Base-by-base conservation (phyloP, 345 rosid genomes). In the Acer yangbiense region DNA sequence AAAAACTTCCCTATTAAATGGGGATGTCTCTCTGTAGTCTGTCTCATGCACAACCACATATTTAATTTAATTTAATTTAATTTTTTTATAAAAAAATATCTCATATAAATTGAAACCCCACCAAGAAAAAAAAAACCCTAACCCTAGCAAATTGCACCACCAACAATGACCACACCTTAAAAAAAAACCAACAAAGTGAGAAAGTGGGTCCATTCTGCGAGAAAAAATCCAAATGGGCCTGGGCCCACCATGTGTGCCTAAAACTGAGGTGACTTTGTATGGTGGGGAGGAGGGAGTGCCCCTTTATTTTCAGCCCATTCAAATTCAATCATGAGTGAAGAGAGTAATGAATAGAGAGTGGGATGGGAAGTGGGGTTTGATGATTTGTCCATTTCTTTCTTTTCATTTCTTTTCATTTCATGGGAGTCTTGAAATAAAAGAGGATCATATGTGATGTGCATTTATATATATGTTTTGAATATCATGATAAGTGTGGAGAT, bases 191-290 rank as follows among this genome's bases (percentile, higher is more conserved):
- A 48, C 48, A 18, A 54, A 75, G 17, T n/a, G 27, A 35, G 39
- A 35, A 50, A 50, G n/a, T 20, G 78, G 72, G 72, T 20, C 77
- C 71, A 32, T 12, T 20, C 18, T 21, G 10, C 10, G 7, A 60
- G 16, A 71, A 69, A 69, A 60, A 25, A 27, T 70, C 63, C 83
- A 81, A 68, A 44, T 72, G 71, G 78, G 75, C 64, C 41, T 73
- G 66, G 76, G 71, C 32, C 81, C 84, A 73, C 76, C 81, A 81
- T 60, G 76, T 81, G 78, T 62, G n/a, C 21, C n/a, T 20, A 44
- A 29, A 6, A 29, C 69, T 1, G 18, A 2, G 50, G 25, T 29
- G 20, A 46, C 9, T 35, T 35, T 35, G 2, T 7, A 1, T 43
- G 41, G 46, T 16, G 0, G 13, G 13, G 2, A 20, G 14, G 39